Evolutionary conservation across 2,329 filamentous ascomycete genomes (phyloP).

Genomic region (Plenodomus lindquistii): DNA sequence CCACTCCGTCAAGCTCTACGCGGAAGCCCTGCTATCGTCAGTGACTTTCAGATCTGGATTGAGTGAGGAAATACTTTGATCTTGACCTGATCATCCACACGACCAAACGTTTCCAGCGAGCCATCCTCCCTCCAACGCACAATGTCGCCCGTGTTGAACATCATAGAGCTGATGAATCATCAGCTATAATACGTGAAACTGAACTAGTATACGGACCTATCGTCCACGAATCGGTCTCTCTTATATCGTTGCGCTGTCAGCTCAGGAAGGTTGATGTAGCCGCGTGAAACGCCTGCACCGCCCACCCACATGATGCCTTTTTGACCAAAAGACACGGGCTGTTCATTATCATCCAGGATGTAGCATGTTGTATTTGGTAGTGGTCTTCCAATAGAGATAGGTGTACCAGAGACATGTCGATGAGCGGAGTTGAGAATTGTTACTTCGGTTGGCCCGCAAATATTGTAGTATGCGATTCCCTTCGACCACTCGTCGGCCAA

Average conservation of each 20-base stretch:
- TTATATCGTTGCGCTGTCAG: conserved; percentile 57
- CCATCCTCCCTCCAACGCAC: conserved; percentile 60
- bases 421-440: conserved; percentile 64
- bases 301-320: conserved; percentile 62
- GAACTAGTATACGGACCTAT: conserved; percentile 49
- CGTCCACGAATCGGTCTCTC: conserved; percentile 55
- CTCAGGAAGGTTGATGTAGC: conserved; percentile 59
- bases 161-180: conserved; percentile 39
- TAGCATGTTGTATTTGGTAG: conserved; percentile 63
- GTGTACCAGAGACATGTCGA: conserved; percentile 51
- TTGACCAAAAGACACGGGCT: conserved; percentile 53
- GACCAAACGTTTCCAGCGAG: conserved; percentile 59
- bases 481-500: conserved; percentile 62
- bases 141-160: conserved; percentile 66
- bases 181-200: neutral
- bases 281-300: conserved; percentile 58
- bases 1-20: conserved; percentile 63
- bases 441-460: conserved; percentile 64
- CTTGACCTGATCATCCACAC: conserved; percentile 66
- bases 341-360: conserved; percentile 54
- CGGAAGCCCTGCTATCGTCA: conserved; percentile 56
- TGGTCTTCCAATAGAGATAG: conserved; percentile 59
- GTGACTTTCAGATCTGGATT: neutral
- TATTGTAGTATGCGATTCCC: conserved; percentile 51
- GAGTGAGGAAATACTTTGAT: conserved; percentile 50